phyloP scores from a whole-genome alignment of 768 basidiomycete genomes.

The Dioszegia aurantiaca region DNA sequence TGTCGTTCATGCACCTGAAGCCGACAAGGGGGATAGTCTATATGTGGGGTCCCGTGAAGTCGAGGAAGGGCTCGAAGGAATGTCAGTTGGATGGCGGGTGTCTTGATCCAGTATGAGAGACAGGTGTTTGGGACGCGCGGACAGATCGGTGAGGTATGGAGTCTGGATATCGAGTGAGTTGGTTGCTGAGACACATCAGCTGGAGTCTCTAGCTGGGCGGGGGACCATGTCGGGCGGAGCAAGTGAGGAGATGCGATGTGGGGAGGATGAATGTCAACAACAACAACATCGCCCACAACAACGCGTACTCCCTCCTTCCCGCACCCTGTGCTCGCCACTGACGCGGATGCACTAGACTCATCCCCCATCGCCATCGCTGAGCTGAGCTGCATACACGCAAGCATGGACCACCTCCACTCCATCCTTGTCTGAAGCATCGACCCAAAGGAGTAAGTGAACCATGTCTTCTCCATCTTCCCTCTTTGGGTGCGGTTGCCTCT shows the following conservation, averaged over 20 bases:
- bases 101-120: no score
- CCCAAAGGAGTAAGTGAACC: slow-evolving; percentile 8
- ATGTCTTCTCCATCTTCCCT: not conserved
- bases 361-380: not conserved
- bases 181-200: no score
- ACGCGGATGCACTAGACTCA: not conserved
- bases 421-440: not conserved
- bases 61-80: no score
- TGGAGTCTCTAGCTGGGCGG: no score
- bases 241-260: no score
- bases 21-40: not conserved
- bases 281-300: not conserved
- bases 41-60: no score
- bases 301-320: not conserved
- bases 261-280: no score
- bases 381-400: not conserved
- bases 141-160: no score
- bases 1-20: not conserved
- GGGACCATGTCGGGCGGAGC: no score
- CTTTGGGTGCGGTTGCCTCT: slow-evolving; percentile 9
- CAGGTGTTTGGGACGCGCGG: no score
- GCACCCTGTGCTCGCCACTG: not conserved
- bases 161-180: no score
- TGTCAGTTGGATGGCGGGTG: no score
- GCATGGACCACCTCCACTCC: not conserved